Conservation (phyloP, 2,329 filamentous ascomycete species). For the Thelonectria rubi region DNA sequence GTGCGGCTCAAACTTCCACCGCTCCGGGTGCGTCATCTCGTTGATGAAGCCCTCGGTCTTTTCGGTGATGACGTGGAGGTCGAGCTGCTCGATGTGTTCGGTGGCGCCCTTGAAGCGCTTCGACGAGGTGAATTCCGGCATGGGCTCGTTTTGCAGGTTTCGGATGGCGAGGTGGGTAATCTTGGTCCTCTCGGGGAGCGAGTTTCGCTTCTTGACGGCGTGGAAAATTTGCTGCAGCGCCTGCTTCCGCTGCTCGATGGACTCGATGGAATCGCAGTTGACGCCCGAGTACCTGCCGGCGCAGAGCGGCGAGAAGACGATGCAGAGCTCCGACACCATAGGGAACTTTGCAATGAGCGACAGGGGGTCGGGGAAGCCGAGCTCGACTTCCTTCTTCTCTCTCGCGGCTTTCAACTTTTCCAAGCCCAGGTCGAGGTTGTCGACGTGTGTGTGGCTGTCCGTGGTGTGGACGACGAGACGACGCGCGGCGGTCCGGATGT, state of each 20-base stretch:
- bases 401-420: not conserved
- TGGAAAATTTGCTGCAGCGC: not conserved
- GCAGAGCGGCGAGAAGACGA: not conserved
- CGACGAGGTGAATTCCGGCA: slow-evolving; percentile 9
- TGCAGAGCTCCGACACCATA: not conserved
- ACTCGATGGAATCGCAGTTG: not conserved
- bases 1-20: slow-evolving; percentile 28
- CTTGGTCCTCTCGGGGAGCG: not conserved
- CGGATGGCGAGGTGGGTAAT: slow-evolving; percentile 28
- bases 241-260: not conserved
- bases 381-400: not conserved
- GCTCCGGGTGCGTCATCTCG: slow-evolving; percentile 24
- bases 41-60: slow-evolving; percentile 1
- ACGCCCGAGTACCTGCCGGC: not conserved
- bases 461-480: slow-evolving; percentile 17
- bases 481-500: not conserved
- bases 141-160: slow-evolving; percentile 32
- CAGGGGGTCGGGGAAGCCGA: not conserved
- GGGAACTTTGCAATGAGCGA: not conserved
- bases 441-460: not conserved
- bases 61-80: slow-evolving; percentile 19
- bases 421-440: not conserved
- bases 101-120: slow-evolving; percentile 15
- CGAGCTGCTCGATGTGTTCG: slow-evolving; percentile 26
- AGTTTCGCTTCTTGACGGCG: not conserved